A percentile compares a stretch with the other conserved stretches of the same genome.
phyloP scores from a whole-genome alignment of 495 filamentous ascomycete species.

The Neurospora discreta region DNA sequence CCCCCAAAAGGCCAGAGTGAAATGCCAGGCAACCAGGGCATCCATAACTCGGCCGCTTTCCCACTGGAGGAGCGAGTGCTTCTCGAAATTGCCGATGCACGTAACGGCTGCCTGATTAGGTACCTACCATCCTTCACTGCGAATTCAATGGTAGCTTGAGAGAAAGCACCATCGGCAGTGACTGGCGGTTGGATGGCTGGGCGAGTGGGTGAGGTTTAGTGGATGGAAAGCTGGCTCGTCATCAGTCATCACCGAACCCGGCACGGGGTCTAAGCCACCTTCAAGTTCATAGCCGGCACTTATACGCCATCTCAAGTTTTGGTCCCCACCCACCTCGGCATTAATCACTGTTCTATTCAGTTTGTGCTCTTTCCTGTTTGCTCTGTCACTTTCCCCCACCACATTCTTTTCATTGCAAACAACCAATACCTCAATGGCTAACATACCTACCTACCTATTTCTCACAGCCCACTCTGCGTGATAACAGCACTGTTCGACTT shows the following conservation, averaged over 20 bases:
- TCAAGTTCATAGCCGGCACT: not conserved
- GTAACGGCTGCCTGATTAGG: not conserved
- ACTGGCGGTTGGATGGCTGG: not conserved
- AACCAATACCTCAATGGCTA: too few relatives aligned
- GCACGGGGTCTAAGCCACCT: not conserved
- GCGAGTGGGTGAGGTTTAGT: not conserved
- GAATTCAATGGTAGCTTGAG: not conserved
- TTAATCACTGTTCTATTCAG: not conserved
- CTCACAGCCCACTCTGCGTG: constrained; percentile 11
- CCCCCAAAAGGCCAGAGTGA: not conserved
- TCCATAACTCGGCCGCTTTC: not conserved
- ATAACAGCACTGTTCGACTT: constrained; percentile 15
- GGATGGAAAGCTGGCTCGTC: not conserved
- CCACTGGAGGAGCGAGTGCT: not conserved
- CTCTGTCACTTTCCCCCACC: not conserved
- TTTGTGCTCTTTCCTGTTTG: not conserved
- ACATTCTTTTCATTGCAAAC: not conserved
- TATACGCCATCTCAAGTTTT: not conserved
- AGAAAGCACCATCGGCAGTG: not conserved
- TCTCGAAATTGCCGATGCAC: not conserved
- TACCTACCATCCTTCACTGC: not conserved
- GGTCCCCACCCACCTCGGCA: not conserved
- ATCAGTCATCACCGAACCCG: not conserved
- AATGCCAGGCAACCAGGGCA: not conserved
- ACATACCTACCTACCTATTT: too few relatives aligned